Evolutionary conservation across 805 yeast species (phyloP).

Genomic region (Yarrowia sp.): DNA sequence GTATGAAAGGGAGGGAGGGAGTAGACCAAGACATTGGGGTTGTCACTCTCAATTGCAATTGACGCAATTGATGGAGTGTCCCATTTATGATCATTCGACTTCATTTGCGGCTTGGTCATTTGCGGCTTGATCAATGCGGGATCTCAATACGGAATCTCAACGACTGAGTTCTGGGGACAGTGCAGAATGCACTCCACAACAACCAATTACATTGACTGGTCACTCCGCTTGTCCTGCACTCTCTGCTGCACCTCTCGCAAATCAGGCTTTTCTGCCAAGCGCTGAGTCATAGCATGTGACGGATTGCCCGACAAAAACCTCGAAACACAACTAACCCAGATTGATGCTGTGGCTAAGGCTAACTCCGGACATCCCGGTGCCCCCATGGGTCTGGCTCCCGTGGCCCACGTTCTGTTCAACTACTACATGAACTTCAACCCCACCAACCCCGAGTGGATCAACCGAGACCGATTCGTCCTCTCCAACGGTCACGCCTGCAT

Average conservation of each 20-base stretch:
- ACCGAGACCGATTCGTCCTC: conserved; percentile 91
- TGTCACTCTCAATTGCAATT: background rate
- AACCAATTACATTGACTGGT: background rate
- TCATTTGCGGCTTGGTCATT: too few relatives aligned
- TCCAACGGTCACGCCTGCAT: conserved; percentile 98
- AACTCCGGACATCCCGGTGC: conserved; percentile 99
- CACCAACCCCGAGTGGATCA: conserved; percentile 85
- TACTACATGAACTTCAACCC: conserved; percentile 83
- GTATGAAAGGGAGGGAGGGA: conserved; percentile 26
- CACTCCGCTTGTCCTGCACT: background rate
- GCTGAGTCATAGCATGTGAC: background rate
- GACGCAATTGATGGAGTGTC: too few relatives aligned
- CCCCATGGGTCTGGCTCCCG: conserved; percentile 95
- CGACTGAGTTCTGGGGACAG: too few relatives aligned
- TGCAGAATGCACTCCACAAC: background rate
- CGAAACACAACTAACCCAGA: conserved; percentile 36
- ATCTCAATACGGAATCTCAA: too few relatives aligned
- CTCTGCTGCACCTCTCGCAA: background rate
- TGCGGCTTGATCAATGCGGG: too few relatives aligned
- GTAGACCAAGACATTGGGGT: background rate
- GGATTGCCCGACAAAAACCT: background rate
- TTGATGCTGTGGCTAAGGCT: conserved; percentile 82
- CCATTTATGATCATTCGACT: too few relatives aligned
- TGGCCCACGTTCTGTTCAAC: conserved; percentile 80
- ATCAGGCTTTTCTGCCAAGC: background rate